Evolutionary conservation across 2,329 filamentous ascomycete genomes (phyloP), one percentile per base, ranked within the genome.

Genomic region (Eutypa lata): DNA sequence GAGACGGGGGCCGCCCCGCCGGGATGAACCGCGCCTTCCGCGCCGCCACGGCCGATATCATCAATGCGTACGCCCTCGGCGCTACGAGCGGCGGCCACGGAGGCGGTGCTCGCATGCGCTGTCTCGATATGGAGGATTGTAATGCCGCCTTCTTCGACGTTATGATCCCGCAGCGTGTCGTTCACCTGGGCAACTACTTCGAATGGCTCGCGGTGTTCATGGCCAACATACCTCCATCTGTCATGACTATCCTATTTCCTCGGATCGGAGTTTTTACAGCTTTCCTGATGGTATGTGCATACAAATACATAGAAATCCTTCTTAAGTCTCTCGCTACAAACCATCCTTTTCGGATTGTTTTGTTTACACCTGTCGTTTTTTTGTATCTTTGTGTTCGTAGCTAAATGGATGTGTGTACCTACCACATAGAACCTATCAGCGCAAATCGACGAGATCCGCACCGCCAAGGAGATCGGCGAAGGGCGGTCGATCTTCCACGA

Each of bases 61-160:
- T 63, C 46, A 53, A 63, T 18, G 53, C 53, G n/a, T 61, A 61
- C 37, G 57, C 54, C 19, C 57, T 60, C 49, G 62, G 63, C 2
- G 56, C 26, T 10, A 31, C 26, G 26, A 31, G 26, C 26, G 26
- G 26, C 26, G 26, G 26, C 26, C 26, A 31, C 26, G 26, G 26
- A 5, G 26, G 26, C 26, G 26, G 26, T 5, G 26, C 26, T 5
- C 5, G 6, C 26, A 31, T 31, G 26, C 26, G 26, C 40, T 67
- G 58, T 47, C 64, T 68, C 1, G 57, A 66, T 19, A 65, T 63
- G 61, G 59, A 64, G 16, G 61, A 69, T 45, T 67, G 57, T 47
- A 65, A 66, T 24, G 57, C 57, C 1, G 53, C 49, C 1, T 68
- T 68, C 51, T 66, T 68, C 47, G 58, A 62, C 16, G 33, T 61